phyloP scores from a whole-genome alignment of 2,329 filamentous ascomycete genomes.

The Cordyceps fumosorosea region DNA sequence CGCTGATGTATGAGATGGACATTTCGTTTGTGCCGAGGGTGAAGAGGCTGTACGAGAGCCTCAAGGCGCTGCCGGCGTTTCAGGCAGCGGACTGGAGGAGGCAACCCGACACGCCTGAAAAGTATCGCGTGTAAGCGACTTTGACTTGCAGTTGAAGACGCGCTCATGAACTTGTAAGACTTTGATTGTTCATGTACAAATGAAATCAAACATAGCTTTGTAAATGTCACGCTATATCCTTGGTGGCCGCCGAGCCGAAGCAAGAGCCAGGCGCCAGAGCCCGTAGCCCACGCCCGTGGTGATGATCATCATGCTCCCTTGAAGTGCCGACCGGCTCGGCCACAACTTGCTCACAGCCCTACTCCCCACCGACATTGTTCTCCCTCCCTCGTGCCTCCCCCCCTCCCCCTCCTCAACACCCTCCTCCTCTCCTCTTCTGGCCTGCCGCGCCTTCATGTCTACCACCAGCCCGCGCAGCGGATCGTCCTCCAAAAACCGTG shows the following conservation, averaged over 20 bases:
- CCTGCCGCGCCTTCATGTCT: constrained; percentile 4
- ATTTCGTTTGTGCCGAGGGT: constrained; percentile 3
- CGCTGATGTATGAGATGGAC: constrained; percentile 6
- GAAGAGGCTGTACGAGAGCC: background rate
- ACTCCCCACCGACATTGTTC: background rate
- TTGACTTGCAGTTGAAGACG: background rate
- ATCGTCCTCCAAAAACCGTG: background rate
- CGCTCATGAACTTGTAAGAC: no score
- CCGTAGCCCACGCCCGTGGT: constrained; percentile 6
- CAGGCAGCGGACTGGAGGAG: constrained; percentile 14
- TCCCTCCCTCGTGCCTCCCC: background rate
- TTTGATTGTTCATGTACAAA: no score
- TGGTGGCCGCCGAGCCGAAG: constrained; percentile 2
- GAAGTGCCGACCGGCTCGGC: background rate
- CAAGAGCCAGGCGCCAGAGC: constrained; percentile 7
- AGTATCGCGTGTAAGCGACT: background rate
- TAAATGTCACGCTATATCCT: background rate
- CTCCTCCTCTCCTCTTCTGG: background rate
- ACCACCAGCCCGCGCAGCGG: constrained; percentile 2
- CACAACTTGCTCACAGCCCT: background rate
- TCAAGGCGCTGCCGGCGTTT: constrained; percentile 6
- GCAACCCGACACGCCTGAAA: constrained; percentile 9
- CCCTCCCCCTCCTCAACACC: background rate
- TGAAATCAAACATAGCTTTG: no score
- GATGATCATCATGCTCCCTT: constrained; percentile 5